These are phyloP conservation scores for Crithidia thermophila DNA, from an alignment of 208 protist species.

Conservation along the genomic window DNA sequence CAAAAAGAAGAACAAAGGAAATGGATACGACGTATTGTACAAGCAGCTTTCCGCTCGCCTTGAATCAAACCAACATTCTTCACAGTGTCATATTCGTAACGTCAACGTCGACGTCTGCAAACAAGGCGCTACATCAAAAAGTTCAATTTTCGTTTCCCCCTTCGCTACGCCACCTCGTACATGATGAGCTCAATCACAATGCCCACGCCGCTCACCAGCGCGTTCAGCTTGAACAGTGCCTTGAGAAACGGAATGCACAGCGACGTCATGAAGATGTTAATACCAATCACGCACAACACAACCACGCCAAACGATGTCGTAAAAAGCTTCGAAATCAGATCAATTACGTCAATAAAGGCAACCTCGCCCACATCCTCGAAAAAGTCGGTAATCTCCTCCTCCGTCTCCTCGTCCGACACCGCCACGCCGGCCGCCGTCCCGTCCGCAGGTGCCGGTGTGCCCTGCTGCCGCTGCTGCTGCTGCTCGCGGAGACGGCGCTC, in stretches of 20 bases:
- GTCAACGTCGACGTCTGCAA: conserved; percentile 12
- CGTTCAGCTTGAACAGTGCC: conserved; percentile 82
- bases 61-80: no score
- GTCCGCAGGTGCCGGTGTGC: background rate
- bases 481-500: conserved; percentile 6
- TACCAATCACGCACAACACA: conserved; percentile 54
- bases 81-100: no score
- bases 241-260: conserved; percentile 82
- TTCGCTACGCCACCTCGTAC: conserved; percentile 71
- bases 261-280: conserved; percentile 78
- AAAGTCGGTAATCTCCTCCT: conserved; percentile 8
- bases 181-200: conserved; percentile 86
- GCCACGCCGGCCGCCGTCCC: background rate
- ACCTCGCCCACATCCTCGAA: conserved; percentile 35
- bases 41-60: no score
- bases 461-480: conserved; percentile 16
- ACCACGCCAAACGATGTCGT: conserved; percentile 85
- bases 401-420: conserved; percentile 5
- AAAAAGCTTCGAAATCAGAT: conserved; percentile 69
- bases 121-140: background rate
- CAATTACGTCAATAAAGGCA: conserved; percentile 69
- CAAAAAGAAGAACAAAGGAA: no score
- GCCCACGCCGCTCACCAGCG: conserved; percentile 75
- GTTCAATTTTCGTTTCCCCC: conserved; percentile 4
- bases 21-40: no score